Base-by-base conservation (phyloP, 257 asterid species). In the Ligustrum vulgare region DNA sequence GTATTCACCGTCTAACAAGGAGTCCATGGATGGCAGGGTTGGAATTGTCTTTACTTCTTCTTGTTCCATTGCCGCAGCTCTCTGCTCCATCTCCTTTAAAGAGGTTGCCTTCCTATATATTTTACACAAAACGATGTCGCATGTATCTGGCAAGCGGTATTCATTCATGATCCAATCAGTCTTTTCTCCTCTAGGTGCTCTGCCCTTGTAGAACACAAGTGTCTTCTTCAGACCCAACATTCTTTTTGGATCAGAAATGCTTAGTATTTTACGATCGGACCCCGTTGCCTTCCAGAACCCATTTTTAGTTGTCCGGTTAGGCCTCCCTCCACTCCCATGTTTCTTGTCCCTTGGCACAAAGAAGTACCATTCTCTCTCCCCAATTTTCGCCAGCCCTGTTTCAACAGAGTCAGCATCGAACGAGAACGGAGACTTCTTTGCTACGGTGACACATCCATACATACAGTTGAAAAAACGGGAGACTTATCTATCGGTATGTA, bases 201-300 rank as follows among this genome's bases (percentile, higher is more conserved):
- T 84, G 12, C 97, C 97, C 56, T 83, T 76, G 66, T 92, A 92
- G 80, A 89, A 92, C 18, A 92, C 97, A 32, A 92, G 78, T 0
- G 97, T 92, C 68, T 90, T 92, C 84, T 80, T 92, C 8, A 86
- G 75, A 9, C 97, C 96, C 39, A 92, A 18, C 18, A 80, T 35
- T 63, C 33, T 84, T 78, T 75, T 92, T 0, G 90, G 84, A 43
- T 89, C 90, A 22, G 89, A 79, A 0, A 33, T 6, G 74, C 89
- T 79, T 54, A 75, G 58, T 12, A 92, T 86, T 69, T 76, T 86
- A 0, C 96, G 82, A 80, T 92, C 98, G 0, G 96, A 90, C 5
- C 98, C 98, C 2, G 98, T 92, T 12, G 98, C 96, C 79, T 89
- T 92, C 98, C 98, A 91, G 67, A 92, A 92, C 23, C 98, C 97